Percentiles rank a stretch among this genome's conserved stretches.
Evolutionary conservation across 768 basidiomycete species (phyloP).

Genomic region (Podaxis pistillaris): DNA sequence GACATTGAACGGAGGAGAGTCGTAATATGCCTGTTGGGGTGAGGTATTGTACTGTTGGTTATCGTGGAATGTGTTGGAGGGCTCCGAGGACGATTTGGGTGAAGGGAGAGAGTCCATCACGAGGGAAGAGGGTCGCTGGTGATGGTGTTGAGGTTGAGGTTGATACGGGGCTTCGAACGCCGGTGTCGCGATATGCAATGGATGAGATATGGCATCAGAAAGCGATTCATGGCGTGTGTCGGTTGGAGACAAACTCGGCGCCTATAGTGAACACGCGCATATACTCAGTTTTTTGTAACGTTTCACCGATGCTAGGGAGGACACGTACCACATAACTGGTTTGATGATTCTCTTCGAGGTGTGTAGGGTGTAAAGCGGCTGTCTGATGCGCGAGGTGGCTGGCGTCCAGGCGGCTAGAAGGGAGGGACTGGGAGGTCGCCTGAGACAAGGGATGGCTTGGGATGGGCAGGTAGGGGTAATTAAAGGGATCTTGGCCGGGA

Average conservation of each 20-base stretch:
- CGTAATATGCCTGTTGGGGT: neutral
- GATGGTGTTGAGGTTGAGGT: neutral
- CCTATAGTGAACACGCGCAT: neutral
- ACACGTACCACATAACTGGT: neutral
- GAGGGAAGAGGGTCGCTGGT: conserved; percentile 7
- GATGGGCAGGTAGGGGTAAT: neutral
- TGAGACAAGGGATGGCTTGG: neutral
- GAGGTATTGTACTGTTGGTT: neutral
- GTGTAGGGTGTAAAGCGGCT: neutral
- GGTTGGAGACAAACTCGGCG: neutral
- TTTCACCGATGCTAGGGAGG: neutral
- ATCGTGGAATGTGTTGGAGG: neutral
- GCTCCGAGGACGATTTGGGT: conserved; percentile 4
- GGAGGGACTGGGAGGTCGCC: neutral
- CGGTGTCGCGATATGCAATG: neutral
- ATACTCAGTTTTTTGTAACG: neutral
- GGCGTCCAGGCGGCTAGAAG: neutral
- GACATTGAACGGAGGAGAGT: neutral
- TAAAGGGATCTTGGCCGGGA: neutral
- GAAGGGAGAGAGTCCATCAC: conserved; percentile 4
- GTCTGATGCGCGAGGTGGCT: neutral
- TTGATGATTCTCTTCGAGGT: neutral
- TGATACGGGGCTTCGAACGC: neutral
- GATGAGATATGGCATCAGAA: neutral
- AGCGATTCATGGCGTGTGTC: neutral